A percentile compares a stretch with the other conserved stretches of the same genome.
phyloP scores from a whole-genome alignment of 306 rosid species.

The Ziziphus jujuba region DNA sequence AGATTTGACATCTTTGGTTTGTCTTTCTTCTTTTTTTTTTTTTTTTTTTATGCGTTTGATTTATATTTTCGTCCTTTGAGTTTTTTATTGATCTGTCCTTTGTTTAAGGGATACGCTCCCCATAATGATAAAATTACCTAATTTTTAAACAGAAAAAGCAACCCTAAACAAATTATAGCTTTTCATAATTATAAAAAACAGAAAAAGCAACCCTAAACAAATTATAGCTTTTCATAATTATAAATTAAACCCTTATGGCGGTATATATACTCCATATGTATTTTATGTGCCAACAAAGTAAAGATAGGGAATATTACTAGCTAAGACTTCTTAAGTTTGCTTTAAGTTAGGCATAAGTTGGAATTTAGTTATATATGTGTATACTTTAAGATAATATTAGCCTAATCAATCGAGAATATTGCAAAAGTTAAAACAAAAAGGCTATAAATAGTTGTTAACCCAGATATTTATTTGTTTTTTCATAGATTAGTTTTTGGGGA shows the following conservation, averaged over 20 bases:
- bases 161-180: conserved; percentile 16
- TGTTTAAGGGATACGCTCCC: conserved; percentile 46
- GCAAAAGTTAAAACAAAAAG: conserved; percentile 8
- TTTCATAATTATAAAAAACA: conserved; percentile 24
- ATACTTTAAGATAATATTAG: conserved; percentile 19
- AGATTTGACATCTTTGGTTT: no score
- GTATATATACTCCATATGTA: conserved; percentile 13
- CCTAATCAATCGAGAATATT: conserved; percentile 23
- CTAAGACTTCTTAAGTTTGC: not conserved
- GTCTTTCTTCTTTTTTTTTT: not conserved
- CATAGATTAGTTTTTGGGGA: not conserved
- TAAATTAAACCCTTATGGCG: not conserved
- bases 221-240: conserved; percentile 32
- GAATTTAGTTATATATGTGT: conserved; percentile 13
- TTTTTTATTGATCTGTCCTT: conserved; percentile 29
- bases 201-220: not conserved
- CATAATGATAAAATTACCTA: conserved; percentile 11
- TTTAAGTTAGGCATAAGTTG: conserved; percentile 12
- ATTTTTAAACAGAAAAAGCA: not conserved
- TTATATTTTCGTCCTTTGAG: not conserved
- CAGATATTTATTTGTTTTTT: not conserved
- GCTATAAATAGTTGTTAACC: not conserved
- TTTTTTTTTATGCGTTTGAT: not conserved
- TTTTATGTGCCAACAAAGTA: conserved; percentile 10
- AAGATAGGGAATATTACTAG: conserved; percentile 7